Percentiles rank a stretch among this genome's conserved stretches.
Evolutionary conservation across 257 asterid genomes (phyloP).

Genomic region (Nicotiana paniculata): DNA sequence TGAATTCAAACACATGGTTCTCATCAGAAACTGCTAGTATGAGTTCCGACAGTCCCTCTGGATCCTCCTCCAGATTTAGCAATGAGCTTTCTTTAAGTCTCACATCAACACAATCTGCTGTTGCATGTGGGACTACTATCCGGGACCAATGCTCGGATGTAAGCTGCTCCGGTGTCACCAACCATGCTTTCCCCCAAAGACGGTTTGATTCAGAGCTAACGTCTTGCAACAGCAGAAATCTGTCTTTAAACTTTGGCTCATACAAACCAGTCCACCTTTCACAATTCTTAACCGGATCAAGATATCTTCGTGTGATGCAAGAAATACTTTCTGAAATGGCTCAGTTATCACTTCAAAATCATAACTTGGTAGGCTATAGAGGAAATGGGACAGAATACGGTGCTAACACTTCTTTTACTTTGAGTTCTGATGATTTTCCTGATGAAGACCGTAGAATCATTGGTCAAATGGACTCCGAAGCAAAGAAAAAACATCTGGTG

Average conservation of each 20-base stretch:
- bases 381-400: conserved; percentile 15
- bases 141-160: conserved; percentile 52
- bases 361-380: conserved; percentile 16
- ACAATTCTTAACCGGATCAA: conserved; percentile 41
- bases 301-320: conserved; percentile 56
- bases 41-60: conserved; percentile 24
- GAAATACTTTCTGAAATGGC: conserved; percentile 73
- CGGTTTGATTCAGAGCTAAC: conserved; percentile 41
- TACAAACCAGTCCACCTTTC: conserved; percentile 37
- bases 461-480: conserved; percentile 28
- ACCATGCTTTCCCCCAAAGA: conserved; percentile 30
- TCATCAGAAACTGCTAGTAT: conserved; percentile 20
- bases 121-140: conserved; percentile 13
- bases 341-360: conserved; percentile 37
- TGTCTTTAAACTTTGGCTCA: conserved; percentile 37
- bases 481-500: conserved; percentile 54
- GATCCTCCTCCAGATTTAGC: conserved; percentile 33
- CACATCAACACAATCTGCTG: conserved; percentile 41
- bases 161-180: conserved; percentile 37
- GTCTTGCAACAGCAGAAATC: conserved; percentile 40
- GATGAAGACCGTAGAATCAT: conserved; percentile 10
- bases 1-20: conserved; percentile 32
- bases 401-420: conserved; percentile 14
- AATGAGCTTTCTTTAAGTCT: conserved; percentile 69
- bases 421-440: conserved; percentile 11